Evolutionary conservation across 2,329 filamentous ascomycete species (phyloP).

Genomic region (Apiospora sp.): DNA sequence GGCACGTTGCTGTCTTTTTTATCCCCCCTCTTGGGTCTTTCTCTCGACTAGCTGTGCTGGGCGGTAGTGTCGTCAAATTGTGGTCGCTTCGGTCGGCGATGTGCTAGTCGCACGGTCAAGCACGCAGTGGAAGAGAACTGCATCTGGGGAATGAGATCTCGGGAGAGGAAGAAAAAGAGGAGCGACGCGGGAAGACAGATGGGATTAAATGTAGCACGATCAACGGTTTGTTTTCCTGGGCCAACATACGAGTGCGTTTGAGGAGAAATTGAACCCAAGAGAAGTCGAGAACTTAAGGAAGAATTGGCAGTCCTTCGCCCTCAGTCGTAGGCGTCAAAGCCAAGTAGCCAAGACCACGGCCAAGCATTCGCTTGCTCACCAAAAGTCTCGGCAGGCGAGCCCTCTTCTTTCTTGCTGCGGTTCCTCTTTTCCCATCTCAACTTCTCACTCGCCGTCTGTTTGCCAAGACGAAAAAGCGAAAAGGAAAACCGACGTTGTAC

Average conservation of each 20-base stretch:
- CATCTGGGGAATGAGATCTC: neutral
- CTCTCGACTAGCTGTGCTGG: neutral
- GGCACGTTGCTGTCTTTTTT: neutral
- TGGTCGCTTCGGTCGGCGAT: neutral
- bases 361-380: constrained; percentile 26
- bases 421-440: neutral
- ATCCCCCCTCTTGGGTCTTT: neutral
- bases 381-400: constrained; percentile 23
- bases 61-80: neutral
- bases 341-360: constrained; percentile 25
- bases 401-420: neutral
- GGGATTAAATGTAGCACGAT: neutral
- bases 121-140: neutral
- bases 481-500: neutral
- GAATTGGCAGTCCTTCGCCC: constrained; percentile 23
- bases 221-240: neutral
- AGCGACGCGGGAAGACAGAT: neutral
- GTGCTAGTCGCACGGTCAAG: constrained; percentile 11
- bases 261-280: constrained; percentile 21
- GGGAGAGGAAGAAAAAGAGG: neutral
- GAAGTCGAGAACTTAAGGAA: constrained; percentile 13
- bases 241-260: constrained; percentile 16
- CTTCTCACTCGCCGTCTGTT: neutral
- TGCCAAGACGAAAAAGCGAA: neutral
- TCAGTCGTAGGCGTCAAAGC: constrained; percentile 21